Evolutionary conservation across 768 basidiomycete species (phyloP).

Genomic region (Tricholoma hemisulphureum): DNA sequence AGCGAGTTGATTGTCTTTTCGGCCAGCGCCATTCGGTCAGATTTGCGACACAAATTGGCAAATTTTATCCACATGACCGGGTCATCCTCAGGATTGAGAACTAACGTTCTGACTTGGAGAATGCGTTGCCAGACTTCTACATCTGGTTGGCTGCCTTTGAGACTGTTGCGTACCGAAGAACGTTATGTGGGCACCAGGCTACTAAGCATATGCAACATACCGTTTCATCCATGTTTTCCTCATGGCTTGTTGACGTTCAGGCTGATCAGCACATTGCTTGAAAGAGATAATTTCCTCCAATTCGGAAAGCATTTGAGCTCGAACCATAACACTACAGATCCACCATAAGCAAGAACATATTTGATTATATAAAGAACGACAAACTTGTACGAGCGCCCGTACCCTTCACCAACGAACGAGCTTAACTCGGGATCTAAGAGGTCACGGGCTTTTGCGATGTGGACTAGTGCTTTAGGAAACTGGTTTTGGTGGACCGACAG

Average conservation of each 20-base stretch:
- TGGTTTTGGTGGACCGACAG: slow-evolving; percentile 95
- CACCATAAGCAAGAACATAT: slow-evolving; percentile 2
- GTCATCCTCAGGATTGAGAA: slow-evolving; percentile 90
- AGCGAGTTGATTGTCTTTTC: slow-evolving; percentile 96
- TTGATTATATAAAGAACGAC: slow-evolving; percentile 19
- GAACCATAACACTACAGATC: slow-evolving; percentile 82
- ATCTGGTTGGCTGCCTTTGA: slow-evolving; percentile 95
- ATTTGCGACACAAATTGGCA: slow-evolving; percentile 94
- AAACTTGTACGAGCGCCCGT: slow-evolving; percentile 96
- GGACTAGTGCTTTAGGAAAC: slow-evolving; percentile 83
- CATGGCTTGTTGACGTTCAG: slow-evolving; percentile 87
- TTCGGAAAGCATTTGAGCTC: slow-evolving; percentile 97
- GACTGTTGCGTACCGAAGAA: slow-evolving; percentile 48
- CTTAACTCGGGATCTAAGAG: slow-evolving; percentile 87
- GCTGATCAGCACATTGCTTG: slow-evolving; percentile 92
- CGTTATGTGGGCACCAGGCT: neutral
- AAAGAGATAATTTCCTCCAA: slow-evolving; percentile 96
- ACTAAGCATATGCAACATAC: slow-evolving; percentile 40
- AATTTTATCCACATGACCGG: slow-evolving; percentile 99
- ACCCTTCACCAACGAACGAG: slow-evolving; percentile 91
- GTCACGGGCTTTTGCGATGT: slow-evolving; percentile 92
- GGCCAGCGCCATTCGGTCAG: slow-evolving; percentile 89
- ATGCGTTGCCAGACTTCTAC: slow-evolving; percentile 99
- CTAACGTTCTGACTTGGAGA: slow-evolving; percentile 91
- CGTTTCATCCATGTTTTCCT: slow-evolving; percentile 97